phyloP scores from a whole-genome alignment of 1,284 basidiomycete genomes.

The Phlebopus sp. region DNA sequence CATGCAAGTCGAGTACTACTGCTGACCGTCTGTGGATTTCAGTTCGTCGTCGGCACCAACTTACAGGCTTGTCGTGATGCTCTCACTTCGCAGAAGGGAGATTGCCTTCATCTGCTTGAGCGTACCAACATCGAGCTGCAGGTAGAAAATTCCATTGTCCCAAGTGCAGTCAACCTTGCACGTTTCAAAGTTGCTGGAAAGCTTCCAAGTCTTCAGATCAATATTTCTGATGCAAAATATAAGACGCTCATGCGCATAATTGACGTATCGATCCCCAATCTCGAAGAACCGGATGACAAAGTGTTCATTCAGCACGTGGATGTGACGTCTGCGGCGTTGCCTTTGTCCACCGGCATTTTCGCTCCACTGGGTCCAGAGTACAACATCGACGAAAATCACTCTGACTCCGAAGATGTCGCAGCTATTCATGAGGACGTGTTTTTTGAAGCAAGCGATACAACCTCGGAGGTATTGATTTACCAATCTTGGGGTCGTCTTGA shows the following conservation, averaged over 20 bases:
- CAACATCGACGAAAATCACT: conserved; percentile 65
- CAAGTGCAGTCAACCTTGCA: conserved; percentile 81
- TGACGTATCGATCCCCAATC: conserved; percentile 87
- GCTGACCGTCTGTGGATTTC: conserved; percentile 10
- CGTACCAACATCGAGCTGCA: conserved; percentile 90
- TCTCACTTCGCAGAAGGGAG: conserved; percentile 54
- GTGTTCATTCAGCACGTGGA: conserved; percentile 26
- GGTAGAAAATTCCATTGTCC: conserved; percentile 93
- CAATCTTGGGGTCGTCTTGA: conserved; percentile 3
- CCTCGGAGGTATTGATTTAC: conserved; percentile 48
- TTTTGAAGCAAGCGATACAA: conserved; percentile 73
- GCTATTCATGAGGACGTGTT: conserved; percentile 57
- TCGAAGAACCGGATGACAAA: conserved; percentile 49
- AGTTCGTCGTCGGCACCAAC: conserved; percentile 91
- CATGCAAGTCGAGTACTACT: not conserved
- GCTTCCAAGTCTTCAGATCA: conserved; percentile 86
- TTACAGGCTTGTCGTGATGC: conserved; percentile 81
- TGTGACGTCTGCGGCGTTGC: conserved; percentile 40
- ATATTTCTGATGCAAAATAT: conserved; percentile 96
- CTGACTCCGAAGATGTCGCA: conserved; percentile 38
- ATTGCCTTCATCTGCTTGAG: conserved; percentile 87
- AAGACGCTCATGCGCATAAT: conserved; percentile 92
- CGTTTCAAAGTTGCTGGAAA: conserved; percentile 92
- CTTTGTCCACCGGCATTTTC: conserved; percentile 56
- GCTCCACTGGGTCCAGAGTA: conserved; percentile 56